Percentiles rank a stretch among this genome's conserved stretches.
phyloP scores from a whole-genome alignment of 73 alveolate species.

The Breviolum minutum region DNA sequence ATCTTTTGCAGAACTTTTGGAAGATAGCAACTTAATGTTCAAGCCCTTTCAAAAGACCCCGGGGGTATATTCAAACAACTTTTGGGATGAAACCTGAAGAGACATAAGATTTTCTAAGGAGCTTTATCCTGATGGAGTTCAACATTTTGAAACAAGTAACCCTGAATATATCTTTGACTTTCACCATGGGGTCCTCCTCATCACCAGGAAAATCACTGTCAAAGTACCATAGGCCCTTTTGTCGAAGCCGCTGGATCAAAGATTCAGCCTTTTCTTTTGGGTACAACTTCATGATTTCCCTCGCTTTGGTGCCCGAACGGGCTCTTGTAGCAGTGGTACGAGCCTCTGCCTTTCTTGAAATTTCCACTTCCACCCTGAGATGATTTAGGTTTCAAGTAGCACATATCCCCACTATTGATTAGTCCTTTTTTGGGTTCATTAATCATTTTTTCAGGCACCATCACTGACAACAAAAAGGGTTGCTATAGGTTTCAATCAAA shows the following conservation, averaged over 20 bases:
- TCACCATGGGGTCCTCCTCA: background rate
- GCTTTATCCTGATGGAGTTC: background rate
- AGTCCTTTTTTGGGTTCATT: too few species aligned
- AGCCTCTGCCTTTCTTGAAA: background rate
- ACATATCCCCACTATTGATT: too few species aligned
- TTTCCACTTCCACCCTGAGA: background rate
- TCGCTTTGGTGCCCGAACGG: background rate
- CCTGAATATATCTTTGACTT: too few species aligned
- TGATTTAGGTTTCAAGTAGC: too few species aligned
- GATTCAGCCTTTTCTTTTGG: slow-evolving; percentile 10
- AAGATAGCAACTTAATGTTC: background rate
- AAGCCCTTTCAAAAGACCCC: background rate
- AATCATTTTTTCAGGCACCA: too few species aligned
- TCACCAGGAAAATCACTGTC: background rate
- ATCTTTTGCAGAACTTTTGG: too few species aligned
- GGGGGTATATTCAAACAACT: background rate
- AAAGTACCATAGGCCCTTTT: background rate
- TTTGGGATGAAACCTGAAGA: too few species aligned
- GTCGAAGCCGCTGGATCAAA: background rate
- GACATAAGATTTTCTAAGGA: too few species aligned
- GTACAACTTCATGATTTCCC: background rate
- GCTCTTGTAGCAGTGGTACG: background rate
- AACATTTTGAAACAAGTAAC: background rate
- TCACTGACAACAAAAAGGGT: too few species aligned
- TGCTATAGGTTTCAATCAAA: too few species aligned